Evolutionary conservation across 352 stramenopile species (phyloP), one percentile per base, ranked within the genome.

Genomic region (Pythium volutum): DNA sequence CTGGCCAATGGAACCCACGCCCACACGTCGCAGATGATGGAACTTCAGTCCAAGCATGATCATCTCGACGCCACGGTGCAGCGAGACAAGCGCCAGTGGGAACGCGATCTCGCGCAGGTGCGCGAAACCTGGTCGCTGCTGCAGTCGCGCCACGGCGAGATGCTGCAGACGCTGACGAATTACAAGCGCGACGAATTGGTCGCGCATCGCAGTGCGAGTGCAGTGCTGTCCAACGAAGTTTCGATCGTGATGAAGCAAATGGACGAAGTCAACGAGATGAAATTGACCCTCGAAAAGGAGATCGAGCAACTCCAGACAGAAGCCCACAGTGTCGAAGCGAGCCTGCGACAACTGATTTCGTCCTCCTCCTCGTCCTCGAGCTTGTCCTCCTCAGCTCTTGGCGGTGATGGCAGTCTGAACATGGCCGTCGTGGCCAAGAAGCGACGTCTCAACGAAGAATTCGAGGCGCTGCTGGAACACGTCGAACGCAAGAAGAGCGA

Each of bases 161-260:
- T 94, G 83, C 63, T 74, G 7, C 71, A 89, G 48, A 91, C 78
- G 1, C 65, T 94, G 52, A 89, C 82, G 3, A 89, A 77, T 31
- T 92, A 91, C 81, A 90, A 91, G 47, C 81, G 83, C 20, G 84
- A 91, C 50, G 81, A 92, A 43, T 64, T 94, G 4, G 79, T 94
- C 6, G 71, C 76, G 3, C 84, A 93, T 39, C 79, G 84, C 15
- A 91, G 81, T 23, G 72, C 81, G 6, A 87, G 83, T 45, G 71
- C 79, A 1, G 77, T 94, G 14, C 66, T 94, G 18, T 81, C 81
- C 10, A 91, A 88, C 55, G 84, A 94, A 61, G 75, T 94, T 23
- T 62, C 57, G 8, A 89, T 92, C 16, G 76, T 94, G 25, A 56
- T 61, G 16, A 84, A 81, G 57, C 84, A 94, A 73, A 83, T 91